These are phyloP conservation scores for Camptophora hylomeconis DNA, from an alignment of 2,329 filamentous ascomycete genomes.

Conservation along the genomic window DNA sequence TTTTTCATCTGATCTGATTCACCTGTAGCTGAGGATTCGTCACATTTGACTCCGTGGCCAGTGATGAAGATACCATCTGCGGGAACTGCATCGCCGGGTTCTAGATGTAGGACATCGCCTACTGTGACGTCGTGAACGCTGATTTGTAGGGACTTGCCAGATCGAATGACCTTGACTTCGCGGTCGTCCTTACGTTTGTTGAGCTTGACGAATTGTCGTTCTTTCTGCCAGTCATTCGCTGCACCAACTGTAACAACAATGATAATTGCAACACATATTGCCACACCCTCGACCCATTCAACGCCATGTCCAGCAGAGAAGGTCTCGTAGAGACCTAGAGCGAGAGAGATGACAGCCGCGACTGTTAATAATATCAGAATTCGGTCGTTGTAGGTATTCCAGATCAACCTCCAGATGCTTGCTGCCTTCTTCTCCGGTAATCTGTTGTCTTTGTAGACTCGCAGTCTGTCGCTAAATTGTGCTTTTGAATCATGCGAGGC, in stretches of 20 bases:
- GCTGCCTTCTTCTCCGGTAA: conserved; percentile 52
- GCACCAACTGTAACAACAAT: conserved; percentile 53
- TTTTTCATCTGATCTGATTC: conserved; percentile 64
- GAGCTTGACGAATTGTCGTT: conserved; percentile 50
- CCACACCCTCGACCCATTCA: conserved; percentile 57
- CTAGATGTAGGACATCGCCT: conserved; percentile 56
- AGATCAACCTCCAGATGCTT: conserved; percentile 47
- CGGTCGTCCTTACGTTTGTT: conserved; percentile 51
- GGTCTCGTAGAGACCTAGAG: conserved; percentile 56
- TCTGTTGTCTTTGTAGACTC: conserved; percentile 47
- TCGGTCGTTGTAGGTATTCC: conserved; percentile 62
- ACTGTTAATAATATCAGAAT: conserved; percentile 57
- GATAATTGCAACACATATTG: conserved; percentile 51
- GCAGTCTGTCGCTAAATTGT: conserved; percentile 43
- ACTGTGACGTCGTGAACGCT: conserved; percentile 55
- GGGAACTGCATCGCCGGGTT: conserved; percentile 57
- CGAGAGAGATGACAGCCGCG: conserved; percentile 55
- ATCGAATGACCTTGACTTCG: conserved; percentile 53
- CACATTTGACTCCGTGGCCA: conserved; percentile 55
- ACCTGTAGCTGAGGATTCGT: conserved; percentile 61
- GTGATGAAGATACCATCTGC: conserved; percentile 58
- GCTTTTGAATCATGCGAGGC: conserved; percentile 14
- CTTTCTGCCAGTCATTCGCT: conserved; percentile 56
- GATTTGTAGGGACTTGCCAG: conserved; percentile 50
- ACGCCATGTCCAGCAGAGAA: conserved; percentile 37